Conservation (phyloP, 371 early-diverging fungal genomes). For the Paraphysoderma sedebokerense region DNA sequence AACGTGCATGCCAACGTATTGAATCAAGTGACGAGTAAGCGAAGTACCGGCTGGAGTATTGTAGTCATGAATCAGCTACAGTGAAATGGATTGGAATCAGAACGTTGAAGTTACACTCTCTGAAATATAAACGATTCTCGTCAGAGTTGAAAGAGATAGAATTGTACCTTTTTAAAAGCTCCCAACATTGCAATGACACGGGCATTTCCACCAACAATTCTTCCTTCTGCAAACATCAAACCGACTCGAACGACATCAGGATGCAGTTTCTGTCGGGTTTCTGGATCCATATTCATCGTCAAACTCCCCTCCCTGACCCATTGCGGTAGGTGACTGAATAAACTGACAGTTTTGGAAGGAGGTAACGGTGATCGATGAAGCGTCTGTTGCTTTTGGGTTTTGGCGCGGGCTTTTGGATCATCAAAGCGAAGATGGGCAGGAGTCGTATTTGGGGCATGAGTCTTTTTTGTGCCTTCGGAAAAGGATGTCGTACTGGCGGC, state of each 20-base stretch:
- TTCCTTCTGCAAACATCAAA: slow-evolving; percentile 62
- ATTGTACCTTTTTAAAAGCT: slow-evolving; percentile 55
- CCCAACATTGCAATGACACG: slow-evolving; percentile 68
- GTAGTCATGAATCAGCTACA: slow-evolving; percentile 78
- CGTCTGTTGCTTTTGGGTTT: background rate
- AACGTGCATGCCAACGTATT: slow-evolving; percentile 73
- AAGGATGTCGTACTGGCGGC: background rate
- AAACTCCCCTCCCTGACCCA: slow-evolving; percentile 3
- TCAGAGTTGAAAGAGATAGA: background rate
- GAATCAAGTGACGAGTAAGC: slow-evolving; percentile 64
- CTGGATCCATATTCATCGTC: slow-evolving; percentile 11
- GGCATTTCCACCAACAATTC: slow-evolving; percentile 81
- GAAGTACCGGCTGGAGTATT: slow-evolving; percentile 65
- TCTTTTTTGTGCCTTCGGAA: background rate
- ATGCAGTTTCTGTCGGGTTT: slow-evolving; percentile 46
- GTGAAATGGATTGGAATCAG: no score
- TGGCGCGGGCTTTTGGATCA: background rate
- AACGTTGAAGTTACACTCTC: no score
- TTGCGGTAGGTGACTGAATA: slow-evolving; percentile 30
- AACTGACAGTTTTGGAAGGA: slow-evolving; percentile 9
- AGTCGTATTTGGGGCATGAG: background rate
- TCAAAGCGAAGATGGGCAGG: no score
- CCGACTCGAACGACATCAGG: slow-evolving; percentile 76
- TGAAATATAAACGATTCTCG: no score
- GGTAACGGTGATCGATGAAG: slow-evolving; percentile 1